A percentile compares a stretch with the other conserved stretches of the same genome.
Evolutionary conservation across 345 rosid genomes (phyloP).

Genomic region (Kandelia obovata): DNA sequence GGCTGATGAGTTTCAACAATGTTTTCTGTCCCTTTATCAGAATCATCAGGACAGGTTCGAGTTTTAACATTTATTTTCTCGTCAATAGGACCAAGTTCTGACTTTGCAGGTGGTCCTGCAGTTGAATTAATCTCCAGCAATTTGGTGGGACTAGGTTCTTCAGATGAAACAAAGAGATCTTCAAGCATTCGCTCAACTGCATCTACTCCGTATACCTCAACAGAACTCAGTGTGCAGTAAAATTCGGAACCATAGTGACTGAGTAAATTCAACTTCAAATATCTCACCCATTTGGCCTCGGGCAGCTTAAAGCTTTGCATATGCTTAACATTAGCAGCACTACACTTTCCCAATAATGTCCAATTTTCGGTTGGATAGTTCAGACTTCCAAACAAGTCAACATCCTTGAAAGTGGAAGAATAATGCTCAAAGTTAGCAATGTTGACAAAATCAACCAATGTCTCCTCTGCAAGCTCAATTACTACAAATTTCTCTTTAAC

Average conservation of each 20-base stretch:
- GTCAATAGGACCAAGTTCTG: conserved; percentile 30
- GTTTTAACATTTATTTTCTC: conserved; percentile 30
- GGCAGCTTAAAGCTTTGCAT: conserved; percentile 66
- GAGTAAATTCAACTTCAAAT: conserved; percentile 61
- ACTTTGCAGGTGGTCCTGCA: conserved; percentile 22
- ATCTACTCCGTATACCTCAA: conserved; percentile 86
- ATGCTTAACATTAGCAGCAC: conserved; percentile 73
- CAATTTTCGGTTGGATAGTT: conserved; percentile 69
- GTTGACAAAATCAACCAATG: conserved; percentile 78
- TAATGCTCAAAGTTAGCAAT: conserved; percentile 88
- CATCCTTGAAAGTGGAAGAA: conserved; percentile 79
- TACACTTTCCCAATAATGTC: conserved; percentile 56
- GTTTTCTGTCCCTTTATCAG: conserved; percentile 23
- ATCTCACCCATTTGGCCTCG: conserved; percentile 91
- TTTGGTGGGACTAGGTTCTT: conserved; percentile 36
- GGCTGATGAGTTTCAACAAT: conserved; percentile 32
- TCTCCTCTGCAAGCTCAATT: conserved; percentile 83
- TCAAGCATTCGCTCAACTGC: conserved; percentile 93
- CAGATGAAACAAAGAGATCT: conserved; percentile 66
- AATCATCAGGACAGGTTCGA: conserved; percentile 23
- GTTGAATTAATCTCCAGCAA: conserved; percentile 34
- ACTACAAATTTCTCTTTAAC: conserved; percentile 67
- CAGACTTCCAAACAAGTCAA: conserved; percentile 73
- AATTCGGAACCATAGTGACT: conserved; percentile 93
- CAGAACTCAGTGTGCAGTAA: conserved; percentile 82